Base-by-base conservation (phyloP, 106 monocot species). In the Dendrobium nobile region DNA sequence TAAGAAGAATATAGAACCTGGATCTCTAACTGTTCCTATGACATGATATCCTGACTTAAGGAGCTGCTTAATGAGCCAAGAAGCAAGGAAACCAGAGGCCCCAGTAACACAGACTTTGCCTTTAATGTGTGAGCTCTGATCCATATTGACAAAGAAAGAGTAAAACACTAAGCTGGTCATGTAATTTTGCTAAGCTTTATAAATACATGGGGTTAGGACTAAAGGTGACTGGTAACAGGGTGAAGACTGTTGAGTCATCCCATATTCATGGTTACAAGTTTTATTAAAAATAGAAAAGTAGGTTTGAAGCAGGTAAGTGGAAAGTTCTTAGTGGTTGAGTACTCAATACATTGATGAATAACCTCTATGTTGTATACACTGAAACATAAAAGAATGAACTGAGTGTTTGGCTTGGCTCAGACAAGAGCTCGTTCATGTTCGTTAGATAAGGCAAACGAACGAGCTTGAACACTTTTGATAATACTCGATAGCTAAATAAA, bases 1-100 rank as follows among this genome's bases (percentile, higher is more conserved):
- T 65, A 65, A 65, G 65, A 65, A 44, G 41, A 75, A 41, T 16
- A 20, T 13, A 75, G 44, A 75, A 79, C 82, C 82, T 77, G 82
- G 82, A 51, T 82, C 82, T 82, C 82, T 58, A 54, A 82, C 82
- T 43, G 82, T 77, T 82, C 82, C 82, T 77, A 56, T 77, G 0
- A 82, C 82, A 68, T 68, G 40, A 58, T 82, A 82, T 82, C 82
- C 81, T 54, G 40, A 77, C 54, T 82, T 67, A 22, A 77, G 70
- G 2, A 82, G 77, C 24, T 40, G 24, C 70, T 82, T 82, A 48
- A 82, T 67, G 27, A 82, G 67, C 82, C 82, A 77, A 11, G 82
- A 82, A 65, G 61, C 82, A 11, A 82, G 43, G 77, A 82, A 82
- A 15, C 82, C 82, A 68, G 77, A 59, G 13, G 77, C 70, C 4